Evolutionary conservation across 2,329 filamentous ascomycete species (phyloP).

Genomic region (Colletotrichum sp.): DNA sequence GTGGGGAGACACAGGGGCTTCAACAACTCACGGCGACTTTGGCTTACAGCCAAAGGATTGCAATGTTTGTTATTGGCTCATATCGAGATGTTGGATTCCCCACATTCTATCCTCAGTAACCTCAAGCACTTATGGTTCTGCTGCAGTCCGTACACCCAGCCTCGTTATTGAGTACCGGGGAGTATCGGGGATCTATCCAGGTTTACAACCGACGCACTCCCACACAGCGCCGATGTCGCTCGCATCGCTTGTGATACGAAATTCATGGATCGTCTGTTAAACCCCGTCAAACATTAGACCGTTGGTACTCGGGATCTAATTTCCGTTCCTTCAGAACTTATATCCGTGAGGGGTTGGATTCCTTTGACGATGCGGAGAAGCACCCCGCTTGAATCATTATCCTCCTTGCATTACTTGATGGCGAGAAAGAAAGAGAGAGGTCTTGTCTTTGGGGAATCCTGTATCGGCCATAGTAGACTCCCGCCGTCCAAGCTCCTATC

Average conservation of each 20-base stretch:
- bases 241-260: not conserved
- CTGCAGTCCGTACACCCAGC: not conserved
- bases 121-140: not conserved
- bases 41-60: accelerated
- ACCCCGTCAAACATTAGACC: not conserved
- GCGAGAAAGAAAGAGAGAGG: too few relatives aligned
- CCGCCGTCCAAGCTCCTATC: too few relatives aligned
- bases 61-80: not conserved
- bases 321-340: not conserved
- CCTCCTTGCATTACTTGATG: not conserved
- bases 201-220: not conserved
- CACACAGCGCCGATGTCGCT: not conserved
- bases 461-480: too few relatives aligned
- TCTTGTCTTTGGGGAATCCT: too few relatives aligned
- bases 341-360: not conserved
- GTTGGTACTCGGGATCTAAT: not conserved
- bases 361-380: not conserved
- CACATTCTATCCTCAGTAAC: not conserved
- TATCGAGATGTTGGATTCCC: not conserved
- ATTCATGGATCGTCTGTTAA: not conserved
- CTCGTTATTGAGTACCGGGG: accelerated
- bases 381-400: accelerated
- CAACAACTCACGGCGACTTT: not conserved
- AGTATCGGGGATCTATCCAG: not conserved
- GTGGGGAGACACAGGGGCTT: not conserved